Conservation (phyloP, 2,329 filamentous ascomycete species). For the Phyllosticta paracitricarpa region DNA sequence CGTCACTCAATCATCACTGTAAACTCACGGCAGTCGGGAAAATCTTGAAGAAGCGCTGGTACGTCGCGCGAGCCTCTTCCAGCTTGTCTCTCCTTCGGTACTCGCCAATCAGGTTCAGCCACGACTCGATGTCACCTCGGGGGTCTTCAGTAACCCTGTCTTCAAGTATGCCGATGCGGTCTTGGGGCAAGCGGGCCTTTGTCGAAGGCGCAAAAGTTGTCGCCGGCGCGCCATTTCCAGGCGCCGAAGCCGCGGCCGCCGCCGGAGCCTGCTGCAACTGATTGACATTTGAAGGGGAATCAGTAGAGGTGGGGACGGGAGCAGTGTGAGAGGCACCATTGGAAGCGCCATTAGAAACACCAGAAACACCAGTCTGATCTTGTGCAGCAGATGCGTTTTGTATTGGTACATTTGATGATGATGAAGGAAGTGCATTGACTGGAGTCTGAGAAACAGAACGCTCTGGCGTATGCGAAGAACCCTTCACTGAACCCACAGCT, state of each 20-base stretch:
- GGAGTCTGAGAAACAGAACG: constrained; percentile 46
- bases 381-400: constrained; percentile 41
- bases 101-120: constrained; percentile 78
- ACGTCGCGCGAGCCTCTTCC: constrained; percentile 69
- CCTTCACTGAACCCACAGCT: constrained; percentile 39
- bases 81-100: constrained; percentile 72
- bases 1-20: background rate
- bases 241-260: constrained; percentile 25
- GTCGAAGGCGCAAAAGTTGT: constrained; percentile 19
- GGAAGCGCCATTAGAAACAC: constrained; percentile 28
- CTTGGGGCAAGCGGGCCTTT: constrained; percentile 54
- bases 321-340: constrained; percentile 26
- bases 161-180: constrained; percentile 72
- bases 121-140: constrained; percentile 84
- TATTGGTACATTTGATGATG: constrained; percentile 49
- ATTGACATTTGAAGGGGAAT: constrained; percentile 28
- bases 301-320: constrained; percentile 40
- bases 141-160: constrained; percentile 87
- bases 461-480: constrained; percentile 41
- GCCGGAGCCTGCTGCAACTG: constrained; percentile 16
- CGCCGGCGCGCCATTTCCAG: constrained; percentile 18
- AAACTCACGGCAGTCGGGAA: constrained; percentile 83
- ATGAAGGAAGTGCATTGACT: constrained; percentile 43
- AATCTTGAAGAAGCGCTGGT: constrained; percentile 75
- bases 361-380: constrained; percentile 34